Conservation (phyloP, 257 asterid species). For the Lavandula angustifolia region DNA sequence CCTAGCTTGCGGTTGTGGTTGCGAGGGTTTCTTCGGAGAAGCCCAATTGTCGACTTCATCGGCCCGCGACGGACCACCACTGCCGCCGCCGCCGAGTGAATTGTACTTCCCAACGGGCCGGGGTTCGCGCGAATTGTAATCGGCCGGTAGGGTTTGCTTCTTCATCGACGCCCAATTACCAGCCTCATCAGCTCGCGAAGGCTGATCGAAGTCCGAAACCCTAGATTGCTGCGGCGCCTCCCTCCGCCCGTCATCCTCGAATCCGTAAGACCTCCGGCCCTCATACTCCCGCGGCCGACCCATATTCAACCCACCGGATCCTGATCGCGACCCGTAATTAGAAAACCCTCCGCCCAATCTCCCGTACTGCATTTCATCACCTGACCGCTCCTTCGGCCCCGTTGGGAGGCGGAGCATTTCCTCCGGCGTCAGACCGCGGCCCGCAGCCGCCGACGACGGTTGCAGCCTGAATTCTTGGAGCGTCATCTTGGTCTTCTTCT, state of each 20-base stretch:
- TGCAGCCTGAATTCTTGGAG: constrained; percentile 70
- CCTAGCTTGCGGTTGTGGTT: constrained; percentile 45
- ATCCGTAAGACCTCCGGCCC: constrained; percentile 65
- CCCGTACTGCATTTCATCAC: constrained; percentile 72
- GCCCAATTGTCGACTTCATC: constrained; percentile 92
- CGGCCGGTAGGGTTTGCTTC: constrained; percentile 53
- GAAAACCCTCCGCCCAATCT: constrained; percentile 88
- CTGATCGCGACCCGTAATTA: constrained; percentile 53
- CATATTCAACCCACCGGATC: constrained; percentile 40
- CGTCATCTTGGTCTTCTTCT: constrained; percentile 82
- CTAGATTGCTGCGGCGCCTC: constrained; percentile 53
- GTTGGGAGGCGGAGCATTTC: constrained; percentile 88
- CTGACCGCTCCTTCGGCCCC: constrained; percentile 79
- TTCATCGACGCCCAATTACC: constrained; percentile 85
- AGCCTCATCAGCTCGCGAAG: constrained; percentile 87
- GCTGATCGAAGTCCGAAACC: constrained; percentile 63
- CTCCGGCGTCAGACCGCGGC: constrained; percentile 59
- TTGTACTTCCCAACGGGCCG: constrained; percentile 50
- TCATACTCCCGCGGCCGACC: constrained; percentile 50
- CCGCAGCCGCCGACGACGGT: constrained; percentile 34
- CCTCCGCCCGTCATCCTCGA: constrained; percentile 59
- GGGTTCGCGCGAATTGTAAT: constrained; percentile 35
- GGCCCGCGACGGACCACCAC: constrained; percentile 71
- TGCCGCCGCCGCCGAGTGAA: constrained; percentile 72
- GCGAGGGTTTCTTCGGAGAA: constrained; percentile 53